Conservation (phyloP, 2,329 filamentous ascomycete species). For the Apiospora pterosperma region DNA sequence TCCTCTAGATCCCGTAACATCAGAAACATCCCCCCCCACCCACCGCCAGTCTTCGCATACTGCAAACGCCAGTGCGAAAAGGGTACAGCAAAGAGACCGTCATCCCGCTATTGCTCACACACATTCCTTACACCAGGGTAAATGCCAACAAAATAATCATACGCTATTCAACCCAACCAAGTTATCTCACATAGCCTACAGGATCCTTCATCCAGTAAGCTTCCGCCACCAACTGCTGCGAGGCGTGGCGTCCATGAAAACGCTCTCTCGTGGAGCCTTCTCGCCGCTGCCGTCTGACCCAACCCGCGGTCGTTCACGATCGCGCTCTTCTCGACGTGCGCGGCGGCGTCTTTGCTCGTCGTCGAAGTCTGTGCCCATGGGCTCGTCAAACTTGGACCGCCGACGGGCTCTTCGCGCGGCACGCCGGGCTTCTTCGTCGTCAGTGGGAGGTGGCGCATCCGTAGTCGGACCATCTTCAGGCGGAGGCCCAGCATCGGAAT, state of each 20-base stretch:
- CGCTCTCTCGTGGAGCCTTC: conserved; percentile 36
- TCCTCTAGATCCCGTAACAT: background rate
- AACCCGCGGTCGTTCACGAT: conserved; percentile 29
- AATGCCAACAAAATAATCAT: background rate
- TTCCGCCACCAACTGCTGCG: conserved; percentile 60
- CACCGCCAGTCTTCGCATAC: background rate
- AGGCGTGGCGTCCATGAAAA: conserved; percentile 43
- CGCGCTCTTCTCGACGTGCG: conserved; percentile 40
- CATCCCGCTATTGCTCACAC: background rate
- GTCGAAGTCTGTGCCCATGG: conserved; percentile 31
- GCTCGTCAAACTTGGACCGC: conserved; percentile 39
- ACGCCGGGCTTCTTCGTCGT: conserved; percentile 48
- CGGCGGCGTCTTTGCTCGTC: conserved; percentile 39
- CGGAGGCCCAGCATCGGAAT: conserved; percentile 59
- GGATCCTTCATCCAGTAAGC: conserved; percentile 34
- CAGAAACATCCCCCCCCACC: background rate
- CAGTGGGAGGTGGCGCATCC: conserved; percentile 33
- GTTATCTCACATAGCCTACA: background rate
- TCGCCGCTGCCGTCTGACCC: conserved; percentile 29
- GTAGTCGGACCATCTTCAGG: conserved; percentile 38
- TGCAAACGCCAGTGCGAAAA: background rate
- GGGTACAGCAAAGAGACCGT: background rate
- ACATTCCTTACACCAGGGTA: background rate
- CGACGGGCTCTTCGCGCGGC: conserved; percentile 46
- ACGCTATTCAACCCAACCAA: background rate